Conservation (phyloP, 1,284 basidiomycete species). For the Grifola frondosa region DNA sequence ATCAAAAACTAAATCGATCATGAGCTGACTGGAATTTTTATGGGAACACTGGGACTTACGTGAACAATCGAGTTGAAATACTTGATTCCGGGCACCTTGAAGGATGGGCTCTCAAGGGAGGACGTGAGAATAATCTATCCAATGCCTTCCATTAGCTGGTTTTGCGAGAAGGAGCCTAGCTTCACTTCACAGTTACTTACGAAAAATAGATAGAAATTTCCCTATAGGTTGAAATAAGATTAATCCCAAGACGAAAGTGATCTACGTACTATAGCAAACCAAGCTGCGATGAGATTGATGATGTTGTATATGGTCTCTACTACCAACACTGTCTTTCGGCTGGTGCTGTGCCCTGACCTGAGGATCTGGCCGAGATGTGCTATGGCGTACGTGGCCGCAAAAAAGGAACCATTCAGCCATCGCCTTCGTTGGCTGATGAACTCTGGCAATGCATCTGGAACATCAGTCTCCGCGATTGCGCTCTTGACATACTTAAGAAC, state of each 20-base stretch:
- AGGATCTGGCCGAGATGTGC: conserved; percentile 85
- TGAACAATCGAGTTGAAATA: conserved; percentile 81
- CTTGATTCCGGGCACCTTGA: conserved; percentile 67
- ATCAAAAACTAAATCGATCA: conserved; percentile 70
- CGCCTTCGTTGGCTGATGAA: conserved; percentile 92
- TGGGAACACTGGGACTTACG: conserved; percentile 39
- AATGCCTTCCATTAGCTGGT: no score
- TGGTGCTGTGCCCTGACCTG: conserved; percentile 79
- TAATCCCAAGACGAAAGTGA: background rate
- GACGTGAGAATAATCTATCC: conserved; percentile 75
- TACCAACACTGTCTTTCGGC: conserved; percentile 75
- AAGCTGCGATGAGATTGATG: conserved; percentile 87
- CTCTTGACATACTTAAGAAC: conserved; percentile 95
- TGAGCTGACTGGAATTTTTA: background rate
- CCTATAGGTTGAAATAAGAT: conserved; percentile 41
- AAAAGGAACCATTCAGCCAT: conserved; percentile 95
- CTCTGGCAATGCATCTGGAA: conserved; percentile 91
- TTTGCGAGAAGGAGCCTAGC: conserved; percentile 68
- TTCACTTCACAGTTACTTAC: conserved; percentile 56
- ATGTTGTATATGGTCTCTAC: conserved; percentile 87
- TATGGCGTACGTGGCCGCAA: conserved; percentile 85
- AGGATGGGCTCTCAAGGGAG: conserved; percentile 78
- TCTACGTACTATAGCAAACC: conserved; percentile 83
- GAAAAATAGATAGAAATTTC: conserved; percentile 96
- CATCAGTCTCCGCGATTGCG: conserved; percentile 95